Conservation (phyloP, 352 stramenopile species). For the Peronospora belbahrii region DNA sequence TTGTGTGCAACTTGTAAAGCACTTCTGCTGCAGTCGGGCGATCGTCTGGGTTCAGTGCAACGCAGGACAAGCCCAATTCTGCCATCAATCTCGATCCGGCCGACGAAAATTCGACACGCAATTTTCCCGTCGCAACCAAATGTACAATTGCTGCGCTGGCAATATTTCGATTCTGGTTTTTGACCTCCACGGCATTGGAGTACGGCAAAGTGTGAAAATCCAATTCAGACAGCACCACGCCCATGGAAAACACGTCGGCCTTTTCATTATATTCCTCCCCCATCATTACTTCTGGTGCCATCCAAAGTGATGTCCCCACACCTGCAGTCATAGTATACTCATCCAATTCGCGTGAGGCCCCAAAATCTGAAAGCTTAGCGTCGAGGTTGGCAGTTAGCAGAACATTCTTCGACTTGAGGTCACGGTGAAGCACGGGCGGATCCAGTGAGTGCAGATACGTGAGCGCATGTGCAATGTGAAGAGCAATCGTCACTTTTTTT, state of each 20-base stretch:
- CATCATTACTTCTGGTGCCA: conserved; percentile 45
- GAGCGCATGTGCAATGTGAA: conserved; percentile 49
- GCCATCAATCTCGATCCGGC: too few relatives aligned
- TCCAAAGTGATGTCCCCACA: conserved; percentile 56
- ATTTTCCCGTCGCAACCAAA: too few relatives aligned
- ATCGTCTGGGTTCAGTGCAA: too few relatives aligned
- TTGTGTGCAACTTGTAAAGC: too few relatives aligned
- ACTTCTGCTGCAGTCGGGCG: too few relatives aligned
- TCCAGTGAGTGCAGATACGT: conserved; percentile 53
- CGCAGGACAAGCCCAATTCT: too few relatives aligned
- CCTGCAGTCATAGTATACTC: conserved; percentile 64
- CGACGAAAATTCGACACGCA: too few relatives aligned
- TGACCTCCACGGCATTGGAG: too few relatives aligned
- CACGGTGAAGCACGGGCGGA: conserved; percentile 54
- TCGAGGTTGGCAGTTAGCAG: conserved; percentile 34
- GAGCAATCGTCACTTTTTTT: conserved; percentile 53
- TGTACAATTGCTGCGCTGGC: too few relatives aligned
- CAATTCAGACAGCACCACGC: conserved; percentile 52
- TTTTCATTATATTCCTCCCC: conserved; percentile 50
- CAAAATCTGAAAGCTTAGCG: conserved; percentile 60
- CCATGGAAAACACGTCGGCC: conserved; percentile 58
- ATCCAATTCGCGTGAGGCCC: conserved; percentile 41
- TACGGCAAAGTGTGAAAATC: too few relatives aligned
- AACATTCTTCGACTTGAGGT: conserved; percentile 65
- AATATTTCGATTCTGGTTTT: too few relatives aligned